Base-by-base conservation (phyloP, 352 stramenopile genomes). In the Phytophthora vignae region DNA sequence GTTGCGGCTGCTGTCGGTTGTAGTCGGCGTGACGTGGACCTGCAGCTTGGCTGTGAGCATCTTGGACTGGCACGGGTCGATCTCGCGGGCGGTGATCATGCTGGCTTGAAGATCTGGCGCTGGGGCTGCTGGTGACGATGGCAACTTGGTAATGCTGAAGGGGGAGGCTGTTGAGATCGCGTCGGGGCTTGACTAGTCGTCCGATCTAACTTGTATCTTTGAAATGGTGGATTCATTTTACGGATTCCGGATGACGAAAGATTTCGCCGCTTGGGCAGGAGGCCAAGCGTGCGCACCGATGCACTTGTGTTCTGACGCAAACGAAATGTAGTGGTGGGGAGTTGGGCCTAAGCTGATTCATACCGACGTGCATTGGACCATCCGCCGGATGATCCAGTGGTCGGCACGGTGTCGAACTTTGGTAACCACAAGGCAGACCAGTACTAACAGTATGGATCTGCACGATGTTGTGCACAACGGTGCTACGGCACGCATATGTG, bases 81-180 rank as follows among this genome's bases (percentile, higher is more conserved):
- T 15, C 14, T 64, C 59, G n/a, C 48, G 60, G 21, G 55, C 54
- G 21, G 64, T 71, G 65, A 80, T 74, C 73, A 77, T 77, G 9
- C 14, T 48, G 12, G 17, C 46, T 64, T 12, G 17, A 57, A 17
- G 1, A 66, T 36, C 49, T 38, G 21, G 10, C 15, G 33, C 12
- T 15, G 27, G 1, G 25, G 25, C 25, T 1, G 25, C 27, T 31
- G 6, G 29, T 33, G 29, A 33, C 27, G 27, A 9, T 33, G 29
- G 29, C 36, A 42, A 67, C 62, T 73, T 46, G 9, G 46, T 73
- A 76, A 21, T 76, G 58, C 55, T 64, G 36, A 42, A 42, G 36
- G 11, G 12, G 10, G 17, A 40, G 22, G 33, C 17, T 4, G 33
- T 22, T 68, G 50, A 44, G 22, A 31, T 15, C 33, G 52, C 9